Conservation (phyloP, 208 protist species). For the Tritrichomonas foetus region DNA sequence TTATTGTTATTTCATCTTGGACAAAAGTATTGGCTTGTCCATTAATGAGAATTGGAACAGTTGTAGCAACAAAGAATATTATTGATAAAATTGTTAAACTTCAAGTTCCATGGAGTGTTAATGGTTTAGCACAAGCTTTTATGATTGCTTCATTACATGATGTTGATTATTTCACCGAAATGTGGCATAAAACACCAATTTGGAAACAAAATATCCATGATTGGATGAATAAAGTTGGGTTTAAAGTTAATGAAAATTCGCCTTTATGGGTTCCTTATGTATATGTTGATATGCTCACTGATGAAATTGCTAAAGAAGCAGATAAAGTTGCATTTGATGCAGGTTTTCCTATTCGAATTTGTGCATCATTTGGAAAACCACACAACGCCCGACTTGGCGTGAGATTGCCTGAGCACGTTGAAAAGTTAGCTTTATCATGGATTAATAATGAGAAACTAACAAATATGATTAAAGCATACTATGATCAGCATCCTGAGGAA, state of each 20-base stretch:
- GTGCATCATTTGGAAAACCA: conserved; percentile 4
- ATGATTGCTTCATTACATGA: conserved; percentile 17
- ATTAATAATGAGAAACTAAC: background rate
- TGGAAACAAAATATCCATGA: background rate
- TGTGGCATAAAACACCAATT: background rate
- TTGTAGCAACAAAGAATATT: conserved; percentile 6
- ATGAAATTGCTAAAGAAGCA: background rate
- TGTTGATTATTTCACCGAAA: background rate
- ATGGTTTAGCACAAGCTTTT: background rate
- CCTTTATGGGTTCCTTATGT: conserved; percentile 34
- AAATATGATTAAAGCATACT: background rate
- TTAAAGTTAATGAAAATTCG: background rate
- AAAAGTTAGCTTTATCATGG: background rate
- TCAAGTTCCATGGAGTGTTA: conserved; percentile 9
- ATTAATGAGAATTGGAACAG: background rate
- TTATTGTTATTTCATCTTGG: background rate
- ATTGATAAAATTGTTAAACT: background rate
- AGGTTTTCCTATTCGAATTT: background rate
- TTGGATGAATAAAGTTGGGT: background rate
- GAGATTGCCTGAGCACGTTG: background rate
- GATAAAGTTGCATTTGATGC: background rate
- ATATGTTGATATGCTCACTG: background rate
- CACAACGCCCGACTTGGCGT: background rate
- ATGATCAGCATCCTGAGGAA: too few relatives aligned
- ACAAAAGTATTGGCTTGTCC: conserved; percentile 16